Evolutionary conservation across 140 eudicot genomes (phyloP).

Genomic region (Erigeron philadelphicus): DNA sequence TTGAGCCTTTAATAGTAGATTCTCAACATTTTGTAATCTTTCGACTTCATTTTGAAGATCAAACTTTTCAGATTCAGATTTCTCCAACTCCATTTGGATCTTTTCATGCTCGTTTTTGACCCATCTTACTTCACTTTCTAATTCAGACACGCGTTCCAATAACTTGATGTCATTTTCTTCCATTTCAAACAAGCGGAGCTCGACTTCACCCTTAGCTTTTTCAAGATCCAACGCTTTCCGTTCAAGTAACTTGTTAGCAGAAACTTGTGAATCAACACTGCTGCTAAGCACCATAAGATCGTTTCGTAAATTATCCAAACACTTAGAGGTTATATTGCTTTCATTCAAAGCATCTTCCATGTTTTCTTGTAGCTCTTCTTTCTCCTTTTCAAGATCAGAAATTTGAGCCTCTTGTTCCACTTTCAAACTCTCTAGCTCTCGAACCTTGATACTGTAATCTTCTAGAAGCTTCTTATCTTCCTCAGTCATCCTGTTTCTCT

Average conservation of each 20-base stretch:
- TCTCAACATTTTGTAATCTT: constrained; percentile 35
- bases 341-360: constrained; percentile 48
- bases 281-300: constrained; percentile 47
- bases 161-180: constrained; percentile 53
- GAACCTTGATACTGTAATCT: constrained; percentile 35
- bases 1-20: constrained; percentile 37
- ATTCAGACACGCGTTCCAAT: constrained; percentile 32
- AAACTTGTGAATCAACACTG: constrained; percentile 55
- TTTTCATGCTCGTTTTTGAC: constrained; percentile 34
- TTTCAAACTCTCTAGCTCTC: constrained; percentile 39
- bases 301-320: constrained; percentile 50
- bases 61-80: constrained; percentile 28
- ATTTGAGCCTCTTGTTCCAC: constrained; percentile 38
- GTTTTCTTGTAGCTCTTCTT: constrained; percentile 47
- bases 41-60: constrained; percentile 57
- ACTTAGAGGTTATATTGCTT: constrained; percentile 48
- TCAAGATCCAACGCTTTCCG: constrained; percentile 45
- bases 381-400: constrained; percentile 42
- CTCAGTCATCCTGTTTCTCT: constrained; percentile 31
- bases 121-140: constrained; percentile 42
- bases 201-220: constrained; percentile 41
- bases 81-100: constrained; percentile 31
- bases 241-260: constrained; percentile 55
- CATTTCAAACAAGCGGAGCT: constrained; percentile 42
- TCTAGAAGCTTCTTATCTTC: constrained; percentile 41